These are phyloP conservation scores for Myxozyma sirexii DNA, from an alignment of 805 yeast species.

Conservation along the genomic window DNA sequence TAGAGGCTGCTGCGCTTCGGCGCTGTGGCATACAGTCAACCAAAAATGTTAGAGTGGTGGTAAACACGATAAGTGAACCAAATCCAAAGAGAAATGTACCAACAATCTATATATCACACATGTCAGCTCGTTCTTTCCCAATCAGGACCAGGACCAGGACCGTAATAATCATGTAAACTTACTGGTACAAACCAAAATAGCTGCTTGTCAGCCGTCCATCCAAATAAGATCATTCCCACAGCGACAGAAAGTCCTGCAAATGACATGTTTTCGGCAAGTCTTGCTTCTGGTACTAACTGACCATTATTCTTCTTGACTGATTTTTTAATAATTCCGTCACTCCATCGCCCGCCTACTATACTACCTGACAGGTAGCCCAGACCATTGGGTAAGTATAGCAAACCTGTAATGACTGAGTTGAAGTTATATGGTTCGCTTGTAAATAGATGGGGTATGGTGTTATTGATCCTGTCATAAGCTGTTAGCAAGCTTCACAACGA, in stretches of 20 bases:
- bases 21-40: constrained; percentile 84
- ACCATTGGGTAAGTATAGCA: constrained; percentile 82
- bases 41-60: constrained; percentile 75
- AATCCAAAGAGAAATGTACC: constrained; percentile 84
- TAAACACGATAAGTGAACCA: constrained; percentile 81
- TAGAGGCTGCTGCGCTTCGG: constrained; percentile 87
- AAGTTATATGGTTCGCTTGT: constrained; percentile 70
- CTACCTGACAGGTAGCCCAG: constrained; percentile 75
- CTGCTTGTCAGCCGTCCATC: constrained; percentile 75
- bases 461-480: constrained; percentile 51
- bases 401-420: constrained; percentile 64
- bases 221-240: constrained; percentile 68
- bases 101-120: constrained; percentile 43
- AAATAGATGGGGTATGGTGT: constrained; percentile 68
- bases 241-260: constrained; percentile 66
- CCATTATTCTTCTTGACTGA: constrained; percentile 63
- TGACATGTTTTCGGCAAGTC: constrained; percentile 74
- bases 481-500: background rate
- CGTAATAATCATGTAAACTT: too few relatives aligned
- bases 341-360: constrained; percentile 79
- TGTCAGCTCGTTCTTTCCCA: too few relatives aligned
- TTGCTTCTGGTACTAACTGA: constrained; percentile 69
- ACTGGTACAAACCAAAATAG: constrained; percentile 78
- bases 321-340: constrained; percentile 60
- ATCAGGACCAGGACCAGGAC: too few relatives aligned